Evolutionary conservation across 1,139 yeast genomes (phyloP), one percentile per base, ranked within the genome.

Genomic region (Candida freyschussii): DNA sequence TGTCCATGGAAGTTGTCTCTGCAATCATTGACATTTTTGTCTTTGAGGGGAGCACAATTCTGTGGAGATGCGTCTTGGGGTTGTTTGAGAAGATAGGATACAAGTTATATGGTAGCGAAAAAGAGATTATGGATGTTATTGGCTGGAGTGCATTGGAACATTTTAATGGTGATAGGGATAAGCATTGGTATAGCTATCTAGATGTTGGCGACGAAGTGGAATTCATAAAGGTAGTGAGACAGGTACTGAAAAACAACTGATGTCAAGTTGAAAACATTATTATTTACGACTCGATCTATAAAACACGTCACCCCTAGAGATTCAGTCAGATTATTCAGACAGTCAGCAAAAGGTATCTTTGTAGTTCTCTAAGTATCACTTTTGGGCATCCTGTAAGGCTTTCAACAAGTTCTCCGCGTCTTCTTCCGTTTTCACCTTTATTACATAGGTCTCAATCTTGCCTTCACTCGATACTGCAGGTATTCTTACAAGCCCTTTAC

Each of bases 371-470:
- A 12, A 8, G 7, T 11, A 16, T 23, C 22, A 32, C 20, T 33
- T 21, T 43, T 62, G 60, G 5, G 59, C 60, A 33, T 66, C 69
- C 45, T 79, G 73, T 37, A 86, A 63, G 8, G 72, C 63, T 9
- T 67, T 65, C 20, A 72, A 59, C 37, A 89, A 67, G 36, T 71
- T 75, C 27, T 71, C 64, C 14, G 87, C 96, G 56, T 85, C 95
- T 3, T 65, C 67, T 26, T 66, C 65, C 13, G 79, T 74, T 60
- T 87, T 89, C 25, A 87, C 94, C 48, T 76, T 75, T 21, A 82
- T 62, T 29, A 85, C 65, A 53, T 72, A 85, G 0, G 87, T 79
- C 21, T 72, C 75, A 17, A 72, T 59, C 36, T 60, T 57, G 11
- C 65, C 64, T 17, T 61, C 71, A 2, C 62, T 55, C 13, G 30